phyloP scores from a whole-genome alignment of 768 basidiomycete species.

The Tylopilus plumbeoviolaceoides region DNA sequence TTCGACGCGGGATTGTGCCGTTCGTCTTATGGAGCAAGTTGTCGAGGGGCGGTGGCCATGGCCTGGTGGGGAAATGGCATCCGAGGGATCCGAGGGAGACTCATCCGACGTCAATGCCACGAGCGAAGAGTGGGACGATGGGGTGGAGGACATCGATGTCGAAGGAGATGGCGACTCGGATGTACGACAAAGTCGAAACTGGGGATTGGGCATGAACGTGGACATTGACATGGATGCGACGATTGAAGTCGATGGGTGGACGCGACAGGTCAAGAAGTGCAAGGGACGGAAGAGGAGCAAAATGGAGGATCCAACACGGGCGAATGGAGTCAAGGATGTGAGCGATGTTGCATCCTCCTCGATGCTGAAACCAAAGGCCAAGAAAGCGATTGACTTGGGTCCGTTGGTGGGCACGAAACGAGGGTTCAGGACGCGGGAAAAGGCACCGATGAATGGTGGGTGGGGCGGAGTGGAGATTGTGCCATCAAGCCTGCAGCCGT shows the following conservation, averaged over 20 bases:
- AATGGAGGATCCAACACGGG: conserved; percentile 29
- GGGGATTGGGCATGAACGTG: conserved; percentile 23
- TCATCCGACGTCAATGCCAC: conserved; percentile 11
- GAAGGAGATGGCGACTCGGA: conserved; percentile 20
- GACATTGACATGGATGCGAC: conserved; percentile 19
- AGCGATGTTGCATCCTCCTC: not conserved
- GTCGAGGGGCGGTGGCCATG: conserved; percentile 41
- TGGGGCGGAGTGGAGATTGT: conserved; percentile 62
- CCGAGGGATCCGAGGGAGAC: conserved; percentile 21
- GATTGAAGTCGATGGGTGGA: conserved; percentile 3
- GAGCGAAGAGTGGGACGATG: conserved; percentile 18
- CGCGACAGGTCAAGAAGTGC: conserved; percentile 16
- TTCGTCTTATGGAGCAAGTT: conserved; percentile 61
- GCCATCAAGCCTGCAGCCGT: conserved; percentile 22
- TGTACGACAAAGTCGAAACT: conserved; percentile 5
- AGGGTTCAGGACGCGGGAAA: conserved; percentile 61
- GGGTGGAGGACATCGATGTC: conserved; percentile 18
- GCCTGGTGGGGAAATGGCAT: conserved; percentile 26
- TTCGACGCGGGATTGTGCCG: conserved; percentile 56
- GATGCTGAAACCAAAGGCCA: not conserved
- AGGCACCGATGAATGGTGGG: conserved; percentile 53
- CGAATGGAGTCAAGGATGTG: not conserved
- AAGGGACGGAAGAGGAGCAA: conserved; percentile 18
- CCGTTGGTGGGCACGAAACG: conserved; percentile 58
- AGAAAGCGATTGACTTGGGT: conserved; percentile 45